phyloP scores from a whole-genome alignment of 495 filamentous ascomycete genomes.

The Pyronema omphalodes region DNA sequence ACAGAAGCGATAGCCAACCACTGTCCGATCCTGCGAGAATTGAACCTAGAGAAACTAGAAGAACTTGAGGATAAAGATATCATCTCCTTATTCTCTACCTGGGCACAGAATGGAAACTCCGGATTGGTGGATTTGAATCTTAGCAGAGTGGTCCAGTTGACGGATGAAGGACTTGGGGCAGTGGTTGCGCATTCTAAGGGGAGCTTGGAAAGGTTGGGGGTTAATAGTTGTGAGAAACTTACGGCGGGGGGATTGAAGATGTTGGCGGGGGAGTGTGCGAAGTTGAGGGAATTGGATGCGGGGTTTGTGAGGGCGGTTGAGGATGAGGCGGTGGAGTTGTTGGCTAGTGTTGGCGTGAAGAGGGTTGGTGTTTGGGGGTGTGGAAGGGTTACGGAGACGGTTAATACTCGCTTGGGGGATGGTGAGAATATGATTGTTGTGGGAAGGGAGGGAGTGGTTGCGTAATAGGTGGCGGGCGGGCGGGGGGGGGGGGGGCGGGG shows the following conservation, averaged over 20 bases:
- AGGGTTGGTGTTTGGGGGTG: conserved; percentile 17
- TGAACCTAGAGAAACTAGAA: conserved; percentile 14
- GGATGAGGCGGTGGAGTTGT: conserved; percentile 14
- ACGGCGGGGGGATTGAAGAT: conserved; percentile 10
- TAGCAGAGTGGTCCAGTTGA: conserved; percentile 7
- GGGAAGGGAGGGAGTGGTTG: too few relatives aligned
- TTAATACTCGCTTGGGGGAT: too few relatives aligned
- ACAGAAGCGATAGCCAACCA: conserved; percentile 8
- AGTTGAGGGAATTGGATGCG: conserved; percentile 11
- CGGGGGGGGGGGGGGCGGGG: too few relatives aligned
- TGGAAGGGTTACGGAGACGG: conserved; percentile 11
- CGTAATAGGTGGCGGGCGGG: too few relatives aligned
- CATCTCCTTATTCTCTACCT: conserved; percentile 11
- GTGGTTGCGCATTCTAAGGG: conserved; percentile 11
- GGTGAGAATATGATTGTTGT: too few relatives aligned
- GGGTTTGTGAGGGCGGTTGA: conserved; percentile 18
- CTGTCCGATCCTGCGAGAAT: conserved; percentile 9
- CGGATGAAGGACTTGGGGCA: conserved; percentile 8
- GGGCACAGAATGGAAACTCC: conserved; percentile 7
- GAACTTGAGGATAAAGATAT: conserved; percentile 9
- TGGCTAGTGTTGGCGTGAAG: neutral
- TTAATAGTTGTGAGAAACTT: conserved; percentile 13
- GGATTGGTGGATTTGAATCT: conserved; percentile 11
- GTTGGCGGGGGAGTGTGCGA: neutral
- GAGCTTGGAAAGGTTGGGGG: conserved; percentile 12